Evolutionary conservation across 352 stramenopile species (phyloP).

Genomic region (Phytophthora quininea): DNA sequence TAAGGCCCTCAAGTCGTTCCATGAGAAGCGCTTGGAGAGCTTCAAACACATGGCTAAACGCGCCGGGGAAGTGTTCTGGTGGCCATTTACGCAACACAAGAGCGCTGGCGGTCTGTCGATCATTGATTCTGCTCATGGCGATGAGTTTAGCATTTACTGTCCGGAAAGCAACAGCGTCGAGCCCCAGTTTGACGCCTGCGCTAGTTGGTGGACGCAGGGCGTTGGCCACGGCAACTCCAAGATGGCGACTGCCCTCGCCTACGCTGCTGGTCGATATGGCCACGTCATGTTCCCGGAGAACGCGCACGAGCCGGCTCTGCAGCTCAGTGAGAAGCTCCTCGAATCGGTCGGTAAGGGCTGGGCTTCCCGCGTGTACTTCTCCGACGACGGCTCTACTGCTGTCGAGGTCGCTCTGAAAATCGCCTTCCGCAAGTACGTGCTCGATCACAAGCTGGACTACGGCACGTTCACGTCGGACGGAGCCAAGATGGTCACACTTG

Average conservation of each 20-base stretch:
- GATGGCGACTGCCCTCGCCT: constrained; percentile 88
- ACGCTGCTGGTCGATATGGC: constrained; percentile 89
- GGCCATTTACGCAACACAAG: constrained; percentile 94
- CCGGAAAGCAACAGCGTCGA: constrained; percentile 55
- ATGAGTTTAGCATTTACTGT: constrained; percentile 80
- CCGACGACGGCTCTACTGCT: constrained; percentile 90
- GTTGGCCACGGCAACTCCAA: constrained; percentile 90
- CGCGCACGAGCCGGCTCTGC: constrained; percentile 85
- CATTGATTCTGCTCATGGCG: constrained; percentile 90
- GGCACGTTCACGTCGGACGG: constrained; percentile 40
- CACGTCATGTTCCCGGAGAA: constrained; percentile 94
- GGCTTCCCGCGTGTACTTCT: constrained; percentile 91
- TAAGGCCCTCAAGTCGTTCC: constrained; percentile 55
- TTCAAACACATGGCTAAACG: constrained; percentile 66
- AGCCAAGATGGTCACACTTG: constrained; percentile 77
- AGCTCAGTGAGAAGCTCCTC: constrained; percentile 81
- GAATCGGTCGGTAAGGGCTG: constrained; percentile 79
- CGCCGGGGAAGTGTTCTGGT: constrained; percentile 89
- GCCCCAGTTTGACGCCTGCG: constrained; percentile 89
- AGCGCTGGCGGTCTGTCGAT: constrained; percentile 79
- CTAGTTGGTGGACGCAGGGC: constrained; percentile 94
- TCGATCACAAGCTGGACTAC: constrained; percentile 74
- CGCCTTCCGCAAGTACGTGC: constrained; percentile 87
- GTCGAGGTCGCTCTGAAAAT: constrained; percentile 94
- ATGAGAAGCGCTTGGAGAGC: constrained; percentile 52